Evolutionary conservation across 2,329 filamentous ascomycete species (phyloP).

Genomic region (Curvularia lunata): DNA sequence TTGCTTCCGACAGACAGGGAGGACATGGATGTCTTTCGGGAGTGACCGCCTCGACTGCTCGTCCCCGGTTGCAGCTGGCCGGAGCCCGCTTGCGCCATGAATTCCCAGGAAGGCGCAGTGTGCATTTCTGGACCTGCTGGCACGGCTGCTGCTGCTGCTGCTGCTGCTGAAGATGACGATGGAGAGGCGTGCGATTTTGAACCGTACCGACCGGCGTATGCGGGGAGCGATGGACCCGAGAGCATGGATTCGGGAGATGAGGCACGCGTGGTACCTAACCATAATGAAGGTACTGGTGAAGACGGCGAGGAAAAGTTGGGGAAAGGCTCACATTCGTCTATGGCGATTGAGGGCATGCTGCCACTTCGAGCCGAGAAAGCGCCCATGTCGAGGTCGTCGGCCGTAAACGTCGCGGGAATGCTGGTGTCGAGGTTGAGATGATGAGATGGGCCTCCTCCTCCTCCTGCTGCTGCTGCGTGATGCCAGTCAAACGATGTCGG

Average conservation of each 20-base stretch:
- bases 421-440: slow-evolving; percentile 36
- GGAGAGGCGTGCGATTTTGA: slow-evolving; percentile 34
- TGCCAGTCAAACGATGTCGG: slow-evolving; percentile 42
- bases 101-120: slow-evolving; percentile 45
- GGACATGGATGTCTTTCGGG: slow-evolving; percentile 43
- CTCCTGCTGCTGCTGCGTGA: slow-evolving; percentile 15
- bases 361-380: slow-evolving; percentile 34
- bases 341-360: slow-evolving; percentile 45
- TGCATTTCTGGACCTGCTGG: slow-evolving; percentile 26
- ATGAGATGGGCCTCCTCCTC: slow-evolving; percentile 28
- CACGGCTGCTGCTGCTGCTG: too few relatives aligned
- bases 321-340: slow-evolving; percentile 47
- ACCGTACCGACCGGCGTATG: slow-evolving; percentile 27
- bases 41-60: slow-evolving; percentile 30
- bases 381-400: slow-evolving; percentile 33
- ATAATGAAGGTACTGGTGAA: slow-evolving; percentile 48
- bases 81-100: slow-evolving; percentile 36
- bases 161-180: slow-evolving; percentile 2
- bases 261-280: slow-evolving; percentile 46
- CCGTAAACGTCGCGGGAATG: slow-evolving; percentile 34
- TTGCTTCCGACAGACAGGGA: slow-evolving; percentile 40
- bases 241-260: slow-evolving; percentile 44
- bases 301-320: slow-evolving; percentile 37
- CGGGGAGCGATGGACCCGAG: slow-evolving; percentile 35
- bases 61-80: slow-evolving; percentile 32